These are phyloP conservation scores for Lecanosticta acicola DNA, from an alignment of 2,329 filamentous ascomycete genomes.

Conservation along the genomic window DNA sequence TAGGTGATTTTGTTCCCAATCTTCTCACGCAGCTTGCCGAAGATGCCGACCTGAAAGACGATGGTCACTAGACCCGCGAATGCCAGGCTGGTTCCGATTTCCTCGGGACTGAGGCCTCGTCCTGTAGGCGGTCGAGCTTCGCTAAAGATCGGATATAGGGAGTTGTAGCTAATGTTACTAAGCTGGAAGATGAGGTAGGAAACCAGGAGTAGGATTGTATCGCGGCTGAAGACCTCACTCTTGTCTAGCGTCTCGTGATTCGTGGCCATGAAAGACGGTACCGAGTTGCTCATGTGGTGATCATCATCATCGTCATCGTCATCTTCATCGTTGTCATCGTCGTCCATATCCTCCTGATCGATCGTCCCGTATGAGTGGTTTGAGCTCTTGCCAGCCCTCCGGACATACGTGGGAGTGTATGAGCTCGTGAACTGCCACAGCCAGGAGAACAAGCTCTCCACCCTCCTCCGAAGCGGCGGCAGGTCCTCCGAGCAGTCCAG, in stretches of 20 bases:
- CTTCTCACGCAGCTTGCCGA: constrained; percentile 68
- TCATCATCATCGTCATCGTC: constrained; percentile 33
- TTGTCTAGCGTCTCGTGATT: constrained; percentile 46
- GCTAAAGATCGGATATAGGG: constrained; percentile 88
- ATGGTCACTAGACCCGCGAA: constrained; percentile 83
- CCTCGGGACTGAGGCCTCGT: constrained; percentile 65
- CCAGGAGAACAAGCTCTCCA: constrained; percentile 59
- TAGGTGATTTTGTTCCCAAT: constrained; percentile 86
- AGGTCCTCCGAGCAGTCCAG: constrained; percentile 60
- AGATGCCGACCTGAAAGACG: constrained; percentile 80
- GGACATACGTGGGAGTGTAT: constrained; percentile 56
- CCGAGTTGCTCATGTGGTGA: constrained; percentile 31
- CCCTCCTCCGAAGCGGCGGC: constrained; percentile 54
- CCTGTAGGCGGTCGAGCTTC: constrained; percentile 70
- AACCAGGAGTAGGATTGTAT: constrained; percentile 72
- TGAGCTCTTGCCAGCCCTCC: constrained; percentile 26
- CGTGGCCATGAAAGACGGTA: constrained; percentile 34
- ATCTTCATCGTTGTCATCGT: constrained; percentile 21
- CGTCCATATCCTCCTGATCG: constrained; percentile 11
- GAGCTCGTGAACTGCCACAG: constrained; percentile 62
- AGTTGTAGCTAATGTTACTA: constrained; percentile 91
- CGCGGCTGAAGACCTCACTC: constrained; percentile 65
- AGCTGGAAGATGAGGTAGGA: constrained; percentile 93
- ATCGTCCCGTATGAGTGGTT: constrained; percentile 10
- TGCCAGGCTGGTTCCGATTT: constrained; percentile 79